Conservation (phyloP, 106 monocot species). For the Dioscorea zingiberensis region DNA sequence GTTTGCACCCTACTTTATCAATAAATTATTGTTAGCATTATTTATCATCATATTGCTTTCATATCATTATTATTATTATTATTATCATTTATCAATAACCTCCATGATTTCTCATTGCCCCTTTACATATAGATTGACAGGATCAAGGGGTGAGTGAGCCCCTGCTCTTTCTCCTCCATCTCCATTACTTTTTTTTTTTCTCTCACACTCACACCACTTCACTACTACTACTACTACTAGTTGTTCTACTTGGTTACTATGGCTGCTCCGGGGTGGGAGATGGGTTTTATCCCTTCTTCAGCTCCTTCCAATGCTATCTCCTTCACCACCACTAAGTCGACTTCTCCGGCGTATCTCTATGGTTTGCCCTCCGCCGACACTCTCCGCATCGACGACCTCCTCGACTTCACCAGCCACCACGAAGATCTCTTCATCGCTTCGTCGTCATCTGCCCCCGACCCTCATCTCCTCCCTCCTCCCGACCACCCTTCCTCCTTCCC, state of each 20-base stretch:
- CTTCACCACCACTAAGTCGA: neutral
- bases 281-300: constrained; percentile 23
- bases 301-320: neutral
- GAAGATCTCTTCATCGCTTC: constrained; percentile 24
- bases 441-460: neutral
- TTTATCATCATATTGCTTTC: too few species aligned
- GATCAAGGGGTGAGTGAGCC: neutral
- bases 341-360: constrained; percentile 26
- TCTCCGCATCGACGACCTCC: constrained; percentile 48
- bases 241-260: neutral
- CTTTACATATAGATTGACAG: too few species aligned
- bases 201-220: neutral
- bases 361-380: neutral
- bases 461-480: constrained; percentile 6
- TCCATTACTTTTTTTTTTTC: neutral
- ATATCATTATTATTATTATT: too few species aligned
- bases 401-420: constrained; percentile 62
- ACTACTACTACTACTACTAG: neutral
- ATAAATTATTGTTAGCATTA: too few species aligned
- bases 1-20: neutral
- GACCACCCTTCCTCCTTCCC: neutral
- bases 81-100: too few species aligned
- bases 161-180: constrained; percentile 3
- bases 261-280: constrained; percentile 44
- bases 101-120: too few species aligned